Conservation (phyloP, 1,139 yeast species). For the Kodamaea ohmeri region DNA sequence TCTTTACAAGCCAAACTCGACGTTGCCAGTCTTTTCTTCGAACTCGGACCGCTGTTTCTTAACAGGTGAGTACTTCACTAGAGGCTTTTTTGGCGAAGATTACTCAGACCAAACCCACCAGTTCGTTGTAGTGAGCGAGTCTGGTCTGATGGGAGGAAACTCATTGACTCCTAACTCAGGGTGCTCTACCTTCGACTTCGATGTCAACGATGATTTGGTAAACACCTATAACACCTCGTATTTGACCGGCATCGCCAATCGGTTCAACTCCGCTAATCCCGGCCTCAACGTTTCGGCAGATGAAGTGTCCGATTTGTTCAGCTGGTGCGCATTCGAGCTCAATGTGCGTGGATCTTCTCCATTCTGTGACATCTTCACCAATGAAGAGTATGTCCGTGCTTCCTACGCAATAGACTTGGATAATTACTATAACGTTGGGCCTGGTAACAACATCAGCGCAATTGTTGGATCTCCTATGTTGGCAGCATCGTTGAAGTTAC, state of each 20-base stretch:
- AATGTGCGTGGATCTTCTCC: slow-evolving; percentile 47
- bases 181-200: slow-evolving; percentile 20
- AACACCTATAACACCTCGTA: slow-evolving; percentile 19
- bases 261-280: slow-evolving; percentile 23
- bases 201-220: slow-evolving; percentile 13
- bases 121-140: slow-evolving; percentile 28
- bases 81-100: slow-evolving; percentile 25
- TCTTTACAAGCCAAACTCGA: slow-evolving; percentile 19
- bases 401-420: slow-evolving; percentile 45
- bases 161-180: slow-evolving; percentile 29
- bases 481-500: slow-evolving; percentile 46
- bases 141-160: slow-evolving; percentile 27
- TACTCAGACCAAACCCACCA: slow-evolving; percentile 15
- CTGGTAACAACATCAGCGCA: slow-evolving; percentile 44
- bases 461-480: slow-evolving; percentile 48
- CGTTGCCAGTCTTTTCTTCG: slow-evolving; percentile 35
- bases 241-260: slow-evolving; percentile 17
- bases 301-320: slow-evolving; percentile 42
- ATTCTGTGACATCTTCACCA: slow-evolving; percentile 51
- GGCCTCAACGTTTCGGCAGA: slow-evolving; percentile 28
- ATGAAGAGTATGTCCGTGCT: slow-evolving; percentile 44
- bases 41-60: slow-evolving; percentile 31
- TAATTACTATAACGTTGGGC: slow-evolving; percentile 49
- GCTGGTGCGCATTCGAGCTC: slow-evolving; percentile 54
- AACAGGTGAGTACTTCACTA: slow-evolving; percentile 32